These are phyloP conservation scores for Diaporthe amygdali DNA, from an alignment of 2,329 filamentous ascomycete species.

Conservation along the genomic window DNA sequence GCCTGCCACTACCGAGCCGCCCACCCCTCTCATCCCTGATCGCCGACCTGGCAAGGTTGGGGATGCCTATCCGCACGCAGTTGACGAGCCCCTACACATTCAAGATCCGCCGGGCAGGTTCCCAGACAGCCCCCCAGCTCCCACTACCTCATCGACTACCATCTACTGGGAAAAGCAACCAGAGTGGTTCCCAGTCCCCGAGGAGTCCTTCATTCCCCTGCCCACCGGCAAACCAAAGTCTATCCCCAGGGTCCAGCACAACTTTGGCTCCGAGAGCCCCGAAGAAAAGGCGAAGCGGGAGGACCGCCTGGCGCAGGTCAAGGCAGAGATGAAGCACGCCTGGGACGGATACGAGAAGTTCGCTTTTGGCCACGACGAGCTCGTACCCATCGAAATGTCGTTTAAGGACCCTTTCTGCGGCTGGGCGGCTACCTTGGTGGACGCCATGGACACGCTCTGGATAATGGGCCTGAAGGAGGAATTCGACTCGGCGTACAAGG, in stretches of 20 bases:
- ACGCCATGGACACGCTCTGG: constrained; percentile 83
- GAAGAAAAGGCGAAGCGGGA: constrained; percentile 66
- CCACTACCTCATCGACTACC: constrained; percentile 31
- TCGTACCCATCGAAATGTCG: constrained; percentile 72
- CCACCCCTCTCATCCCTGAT: constrained; percentile 36
- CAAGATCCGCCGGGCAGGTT: constrained; percentile 32
- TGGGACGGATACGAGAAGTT: constrained; percentile 83
- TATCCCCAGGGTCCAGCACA: constrained; percentile 79
- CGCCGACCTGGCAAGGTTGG: constrained; percentile 31
- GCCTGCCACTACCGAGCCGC: constrained; percentile 31
- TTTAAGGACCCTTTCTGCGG: constrained; percentile 85
- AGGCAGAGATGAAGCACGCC: constrained; percentile 74
- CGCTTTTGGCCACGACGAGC: constrained; percentile 88
- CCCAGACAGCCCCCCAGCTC: constrained; percentile 28
- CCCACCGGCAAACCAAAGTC: constrained; percentile 73
- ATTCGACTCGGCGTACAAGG: constrained; percentile 77
- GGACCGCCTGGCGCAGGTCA: constrained; percentile 70
- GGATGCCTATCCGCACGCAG: constrained; percentile 29
- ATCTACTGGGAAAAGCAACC: constrained; percentile 76
- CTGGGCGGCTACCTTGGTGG: constrained; percentile 88
- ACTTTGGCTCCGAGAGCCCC: constrained; percentile 70
- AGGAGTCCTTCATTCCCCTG: constrained; percentile 73
- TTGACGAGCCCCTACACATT: constrained; percentile 24
- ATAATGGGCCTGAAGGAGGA: constrained; percentile 82
- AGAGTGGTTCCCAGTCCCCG: constrained; percentile 79